phyloP scores from a whole-genome alignment of 495 filamentous ascomycete species.

The Penicillium odoratum region DNA sequence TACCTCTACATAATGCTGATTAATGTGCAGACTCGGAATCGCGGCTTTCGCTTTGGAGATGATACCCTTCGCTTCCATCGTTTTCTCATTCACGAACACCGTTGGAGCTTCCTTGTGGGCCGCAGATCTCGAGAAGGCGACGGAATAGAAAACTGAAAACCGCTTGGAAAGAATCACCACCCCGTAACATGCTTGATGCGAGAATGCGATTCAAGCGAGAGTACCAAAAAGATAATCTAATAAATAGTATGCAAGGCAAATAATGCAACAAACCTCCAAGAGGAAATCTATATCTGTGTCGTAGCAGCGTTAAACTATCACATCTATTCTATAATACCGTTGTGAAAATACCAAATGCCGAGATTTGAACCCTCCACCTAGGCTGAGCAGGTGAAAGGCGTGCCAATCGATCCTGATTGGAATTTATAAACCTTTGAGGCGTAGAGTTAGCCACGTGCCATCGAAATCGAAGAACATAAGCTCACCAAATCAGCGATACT shows the following conservation, averaged over 20 bases:
- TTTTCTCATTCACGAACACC: constrained; percentile 88
- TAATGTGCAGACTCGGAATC: constrained; percentile 66
- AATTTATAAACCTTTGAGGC: constrained; percentile 13
- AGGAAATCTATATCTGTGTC: not conserved
- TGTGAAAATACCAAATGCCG: not conserved
- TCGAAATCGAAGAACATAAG: not conserved
- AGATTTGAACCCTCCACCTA: not conserved
- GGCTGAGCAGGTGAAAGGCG: constrained; percentile 16
- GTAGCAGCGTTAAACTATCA: not conserved
- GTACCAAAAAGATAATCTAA: too few species aligned
- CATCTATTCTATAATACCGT: constrained; percentile 2
- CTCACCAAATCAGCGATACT: constrained; percentile 57
- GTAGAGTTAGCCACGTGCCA: not conserved
- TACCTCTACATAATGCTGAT: constrained; percentile 10
- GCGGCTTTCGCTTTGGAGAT: constrained; percentile 77
- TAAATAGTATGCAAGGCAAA: not conserved
- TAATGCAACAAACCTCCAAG: not conserved
- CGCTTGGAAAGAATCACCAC: not conserved
- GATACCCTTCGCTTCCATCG: constrained; percentile 76
- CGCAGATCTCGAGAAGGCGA: constrained; percentile 74
- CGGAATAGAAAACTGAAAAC: not conserved
- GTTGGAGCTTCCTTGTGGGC: constrained; percentile 95
- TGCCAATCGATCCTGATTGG: constrained; percentile 14
- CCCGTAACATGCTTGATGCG: too few species aligned
- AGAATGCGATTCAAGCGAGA: too few species aligned